Percentiles rank a stretch among this genome's conserved stretches.
phyloP scores from a whole-genome alignment of 1,284 basidiomycete genomes.

The Blastosporella zonata region DNA sequence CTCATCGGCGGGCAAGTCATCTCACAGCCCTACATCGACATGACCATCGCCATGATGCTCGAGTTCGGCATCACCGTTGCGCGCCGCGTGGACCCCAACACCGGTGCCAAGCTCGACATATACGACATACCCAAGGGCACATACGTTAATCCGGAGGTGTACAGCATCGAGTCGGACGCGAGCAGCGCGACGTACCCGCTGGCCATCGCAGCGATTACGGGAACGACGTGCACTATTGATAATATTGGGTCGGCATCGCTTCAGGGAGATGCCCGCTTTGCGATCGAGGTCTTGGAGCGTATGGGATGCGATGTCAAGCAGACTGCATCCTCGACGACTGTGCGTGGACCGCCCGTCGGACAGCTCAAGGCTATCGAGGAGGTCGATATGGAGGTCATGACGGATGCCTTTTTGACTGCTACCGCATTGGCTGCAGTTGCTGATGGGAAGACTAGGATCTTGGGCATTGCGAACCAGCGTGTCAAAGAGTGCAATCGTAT shows the following conservation, averaged over 20 bases:
- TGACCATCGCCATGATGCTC: constrained; percentile 98
- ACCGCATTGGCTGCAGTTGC: constrained; percentile 90
- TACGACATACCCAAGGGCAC: constrained; percentile 86
- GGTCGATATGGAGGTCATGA: constrained; percentile 99
- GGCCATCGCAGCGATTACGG: constrained; percentile 95
- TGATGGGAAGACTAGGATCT: constrained; percentile 71
- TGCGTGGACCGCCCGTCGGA: constrained; percentile 84
- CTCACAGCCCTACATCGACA: constrained; percentile 99
- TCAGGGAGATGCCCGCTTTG: constrained; percentile 96
- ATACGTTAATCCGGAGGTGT: constrained; percentile 79
- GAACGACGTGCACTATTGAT: constrained; percentile 88
- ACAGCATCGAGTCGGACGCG: constrained; percentile 95
- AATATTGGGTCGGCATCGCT: constrained; percentile 91
- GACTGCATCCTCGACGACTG: constrained; percentile 88
- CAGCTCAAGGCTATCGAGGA: constrained; percentile 80
- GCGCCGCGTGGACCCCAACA: constrained; percentile 62
- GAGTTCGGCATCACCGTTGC: constrained; percentile 86
- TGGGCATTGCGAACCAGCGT: constrained; percentile 96
- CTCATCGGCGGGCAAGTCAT: constrained; percentile 93
- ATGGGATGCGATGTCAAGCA: constrained; percentile 96
- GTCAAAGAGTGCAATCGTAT: constrained; percentile 99
- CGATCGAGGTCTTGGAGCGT: constrained; percentile 86
- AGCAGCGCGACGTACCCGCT: constrained; percentile 96
- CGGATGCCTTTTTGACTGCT: constrained; percentile 97
- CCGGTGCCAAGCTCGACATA: constrained; percentile 68